Evolutionary conservation across 108 stramenopile genomes (phyloP).

Genomic region (Conticribra guillardii): DNA sequence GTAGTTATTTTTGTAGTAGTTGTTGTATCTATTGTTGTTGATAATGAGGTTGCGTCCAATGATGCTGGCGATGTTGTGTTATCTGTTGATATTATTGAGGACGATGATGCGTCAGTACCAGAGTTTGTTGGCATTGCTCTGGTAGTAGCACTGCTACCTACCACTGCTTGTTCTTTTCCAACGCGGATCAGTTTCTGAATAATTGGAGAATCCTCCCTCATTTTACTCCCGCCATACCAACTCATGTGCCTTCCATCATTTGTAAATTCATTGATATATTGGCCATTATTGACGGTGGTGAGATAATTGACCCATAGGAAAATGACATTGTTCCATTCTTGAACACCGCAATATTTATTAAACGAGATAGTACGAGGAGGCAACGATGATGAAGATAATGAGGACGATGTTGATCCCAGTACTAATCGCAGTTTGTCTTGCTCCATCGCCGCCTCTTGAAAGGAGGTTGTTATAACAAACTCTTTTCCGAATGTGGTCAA

Average conservation of each 20-base stretch:
- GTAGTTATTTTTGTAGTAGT: background rate
- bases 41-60: background rate
- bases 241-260: constrained; percentile 57
- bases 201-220: constrained; percentile 66
- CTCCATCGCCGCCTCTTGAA: background rate
- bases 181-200: constrained; percentile 64
- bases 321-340: constrained; percentile 71
- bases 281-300: too few species aligned
- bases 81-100: background rate
- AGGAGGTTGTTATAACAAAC: background rate
- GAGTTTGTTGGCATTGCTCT: too few species aligned
- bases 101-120: constrained; percentile 6
- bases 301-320: constrained; percentile 76
- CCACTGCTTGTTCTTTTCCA: constrained; percentile 54
- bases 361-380: constrained; percentile 55
- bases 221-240: constrained; percentile 81
- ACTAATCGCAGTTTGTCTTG: background rate
- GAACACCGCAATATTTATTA: constrained; percentile 86
- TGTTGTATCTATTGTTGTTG: background rate
- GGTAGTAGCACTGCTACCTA: too few species aligned
- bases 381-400: background rate
- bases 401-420: too few species aligned
- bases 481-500: background rate
- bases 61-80: background rate
- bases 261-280: constrained; percentile 74